Percentiles rank a stretch among this genome's conserved stretches.
These are phyloP conservation scores for Lanzia echinophila DNA, from an alignment of 2,329 filamentous ascomycete genomes.

Conservation along the genomic window DNA sequence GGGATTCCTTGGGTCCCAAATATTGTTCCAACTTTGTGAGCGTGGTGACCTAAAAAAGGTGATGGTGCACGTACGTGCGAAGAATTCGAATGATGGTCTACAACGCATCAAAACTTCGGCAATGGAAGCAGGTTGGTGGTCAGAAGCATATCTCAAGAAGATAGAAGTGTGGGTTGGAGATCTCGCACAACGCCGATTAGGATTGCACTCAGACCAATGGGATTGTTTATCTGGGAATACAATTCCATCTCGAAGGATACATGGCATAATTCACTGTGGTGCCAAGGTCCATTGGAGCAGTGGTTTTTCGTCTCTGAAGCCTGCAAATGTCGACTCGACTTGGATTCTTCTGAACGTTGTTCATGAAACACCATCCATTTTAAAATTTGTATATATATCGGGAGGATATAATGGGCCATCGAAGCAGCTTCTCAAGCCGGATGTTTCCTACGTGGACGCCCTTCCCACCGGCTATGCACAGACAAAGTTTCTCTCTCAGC, in stretches of 20 bases:
- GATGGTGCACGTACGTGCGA: conserved; percentile 20
- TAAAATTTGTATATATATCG: conserved; percentile 27
- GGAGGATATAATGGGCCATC: conserved; percentile 17
- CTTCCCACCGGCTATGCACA: conserved; percentile 80
- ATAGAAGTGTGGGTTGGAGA: conserved; percentile 50
- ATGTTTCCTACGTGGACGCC: not conserved
- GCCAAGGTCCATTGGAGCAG: conserved; percentile 73
- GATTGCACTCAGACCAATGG: conserved; percentile 59
- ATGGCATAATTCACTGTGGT: conserved; percentile 74
- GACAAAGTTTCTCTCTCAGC: conserved; percentile 67
- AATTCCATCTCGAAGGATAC: conserved; percentile 40
- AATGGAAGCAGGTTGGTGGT: conserved; percentile 20
- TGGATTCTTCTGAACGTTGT: conserved; percentile 18
- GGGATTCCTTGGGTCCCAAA: conserved; percentile 35
- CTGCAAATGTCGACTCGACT: conserved; percentile 63
- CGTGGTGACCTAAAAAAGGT: conserved; percentile 11
- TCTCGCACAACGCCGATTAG: conserved; percentile 62
- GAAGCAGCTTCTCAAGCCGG: conserved; percentile 48
- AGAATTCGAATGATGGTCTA: conserved; percentile 7
- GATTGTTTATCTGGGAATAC: conserved; percentile 45
- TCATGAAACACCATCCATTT: not conserved
- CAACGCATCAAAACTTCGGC: conserved; percentile 14
- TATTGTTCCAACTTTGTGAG: conserved; percentile 30
- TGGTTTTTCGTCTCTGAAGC: conserved; percentile 61
- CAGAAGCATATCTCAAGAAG: conserved; percentile 2